Percentiles rank a stretch among this genome's conserved stretches.
These are phyloP conservation scores for Craterostigma plantagineum DNA, from an alignment of 257 asterid species.

Conservation along the genomic window DNA sequence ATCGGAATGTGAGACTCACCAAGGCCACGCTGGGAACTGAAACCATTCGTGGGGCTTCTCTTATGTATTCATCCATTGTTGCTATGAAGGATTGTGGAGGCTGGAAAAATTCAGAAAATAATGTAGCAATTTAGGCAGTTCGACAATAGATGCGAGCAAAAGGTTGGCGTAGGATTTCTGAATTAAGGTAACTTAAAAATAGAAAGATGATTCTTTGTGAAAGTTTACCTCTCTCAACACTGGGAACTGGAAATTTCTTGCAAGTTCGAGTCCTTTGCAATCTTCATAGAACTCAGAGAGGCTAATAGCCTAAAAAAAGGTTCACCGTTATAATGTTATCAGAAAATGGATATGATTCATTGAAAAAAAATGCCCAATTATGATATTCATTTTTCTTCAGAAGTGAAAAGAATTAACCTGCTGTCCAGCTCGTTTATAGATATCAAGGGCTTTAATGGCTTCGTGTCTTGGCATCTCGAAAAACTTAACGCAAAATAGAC, in stretches of 20 bases:
- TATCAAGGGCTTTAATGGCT: slow-evolving; percentile 89
- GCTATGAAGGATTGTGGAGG: slow-evolving; percentile 50
- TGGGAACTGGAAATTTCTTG: slow-evolving; percentile 95
- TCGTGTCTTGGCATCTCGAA: slow-evolving; percentile 99
- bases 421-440: slow-evolving; percentile 95
- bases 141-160: slow-evolving; percentile 2
- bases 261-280: slow-evolving; percentile 95
- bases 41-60: slow-evolving; percentile 53
- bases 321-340: too few species aligned
- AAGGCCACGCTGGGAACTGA: slow-evolving; percentile 26
- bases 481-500: slow-evolving; percentile 37
- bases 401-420: slow-evolving; percentile 38
- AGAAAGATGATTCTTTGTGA: background rate
- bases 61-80: slow-evolving; percentile 56
- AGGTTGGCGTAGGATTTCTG: too few species aligned
- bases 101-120: slow-evolving; percentile 11
- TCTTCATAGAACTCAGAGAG: slow-evolving; percentile 92
- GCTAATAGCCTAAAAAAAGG: slow-evolving; percentile 41
- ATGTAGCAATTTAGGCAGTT: background rate
- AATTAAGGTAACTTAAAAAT: too few species aligned
- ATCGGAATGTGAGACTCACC: slow-evolving; percentile 28
- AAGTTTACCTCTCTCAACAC: slow-evolving; percentile 65
- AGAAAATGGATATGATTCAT: background rate
- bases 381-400: too few species aligned
- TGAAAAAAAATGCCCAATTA: too few species aligned